Base-by-base conservation (phyloP, 1,139 yeast species). In the Hemisphaericaspora xylofermentans region DNA sequence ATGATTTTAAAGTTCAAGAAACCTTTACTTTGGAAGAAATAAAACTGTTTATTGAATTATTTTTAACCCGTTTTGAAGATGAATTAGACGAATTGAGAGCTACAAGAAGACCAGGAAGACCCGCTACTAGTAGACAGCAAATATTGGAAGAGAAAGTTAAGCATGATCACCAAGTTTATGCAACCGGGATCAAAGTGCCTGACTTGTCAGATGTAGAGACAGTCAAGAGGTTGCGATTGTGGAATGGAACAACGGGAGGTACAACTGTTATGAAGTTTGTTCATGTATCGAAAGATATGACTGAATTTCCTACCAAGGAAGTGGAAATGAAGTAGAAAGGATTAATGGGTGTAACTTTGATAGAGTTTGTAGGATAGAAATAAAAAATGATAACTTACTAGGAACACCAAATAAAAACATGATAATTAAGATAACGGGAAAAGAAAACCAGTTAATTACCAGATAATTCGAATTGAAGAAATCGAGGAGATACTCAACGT, bases 191-290 rank as follows among this genome's bases (percentile, higher is more conserved):
- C 64, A 61, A 68, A 41, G 71, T 85, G 6, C 96, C 97, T 0
- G 89, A 88, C 60, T 59, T 91, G 44, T 68, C 80, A 3, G 83
- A 83, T 51, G 66, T 62, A 36, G 71, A 65, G 9, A 84, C 82
- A 7, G 94, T 87, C 1, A 67, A 69, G 33, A 64, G 71, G 33
- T 65, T 89, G 46, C 72, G 82, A 54, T 61, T 64, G 15, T 91
- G 97, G 97, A 84, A 85, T 51, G 93, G 95, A 17, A 78, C 88
- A 8, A 68, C 77, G 49, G 96, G 96, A 31, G 91, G 94, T n/a
- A 64, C 84, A 40, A 81, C 84, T 32, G 72, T 77, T 14, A 67
- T 88, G 58, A 80, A 77, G 45, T 74, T 67, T 45, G 53, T 64
- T 4, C 58, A 58, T 30, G 53, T 77, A 25, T 61, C 67, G 25